Conservation (phyloP, 2,329 filamentous ascomycete genomes). For the Fusarium mangiferae region DNA sequence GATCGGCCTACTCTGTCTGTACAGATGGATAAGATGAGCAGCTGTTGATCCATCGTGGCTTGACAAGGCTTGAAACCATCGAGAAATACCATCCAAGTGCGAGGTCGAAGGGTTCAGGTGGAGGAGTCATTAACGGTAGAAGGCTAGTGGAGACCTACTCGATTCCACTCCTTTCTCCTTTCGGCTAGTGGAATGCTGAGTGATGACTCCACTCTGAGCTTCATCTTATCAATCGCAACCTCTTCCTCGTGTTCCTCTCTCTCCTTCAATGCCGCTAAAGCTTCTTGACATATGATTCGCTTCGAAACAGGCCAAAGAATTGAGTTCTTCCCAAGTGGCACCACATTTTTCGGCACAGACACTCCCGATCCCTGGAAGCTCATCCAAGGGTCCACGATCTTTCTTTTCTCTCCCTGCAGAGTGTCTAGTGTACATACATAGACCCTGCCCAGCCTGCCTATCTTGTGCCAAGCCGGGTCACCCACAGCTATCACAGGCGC, state of each 20-base stretch:
- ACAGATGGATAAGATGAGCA: conserved; percentile 27
- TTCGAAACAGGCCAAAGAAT: neutral
- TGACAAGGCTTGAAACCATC: conserved; percentile 25
- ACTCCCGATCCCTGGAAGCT: conserved; percentile 7
- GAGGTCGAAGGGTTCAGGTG: neutral
- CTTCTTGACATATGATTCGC: conserved; percentile 9
- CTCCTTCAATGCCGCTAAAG: conserved; percentile 2
- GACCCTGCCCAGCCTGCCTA: neutral
- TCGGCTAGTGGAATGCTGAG: neutral
- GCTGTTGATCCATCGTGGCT: conserved; percentile 29
- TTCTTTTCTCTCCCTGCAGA: neutral
- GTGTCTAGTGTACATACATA: neutral
- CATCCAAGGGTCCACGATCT: neutral
- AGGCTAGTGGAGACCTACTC: neutral
- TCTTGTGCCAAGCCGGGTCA: conserved; percentile 39
- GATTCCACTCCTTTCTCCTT: neutral
- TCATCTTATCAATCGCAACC: conserved; percentile 43
- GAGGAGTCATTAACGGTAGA: neutral
- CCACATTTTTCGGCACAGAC: conserved; percentile 12
- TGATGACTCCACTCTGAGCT: conserved; percentile 6
- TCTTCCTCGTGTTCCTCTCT: neutral
- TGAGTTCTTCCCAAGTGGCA: neutral
- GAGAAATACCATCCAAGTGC: conserved; percentile 16
- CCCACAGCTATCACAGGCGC: conserved; percentile 17
- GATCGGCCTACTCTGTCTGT: neutral